A percentile compares a stretch with the other conserved stretches of the same genome.
These are phyloP conservation scores for Xenoacremonium recifei DNA, from an alignment of 2,329 filamentous ascomycete species.

Conservation along the genomic window DNA sequence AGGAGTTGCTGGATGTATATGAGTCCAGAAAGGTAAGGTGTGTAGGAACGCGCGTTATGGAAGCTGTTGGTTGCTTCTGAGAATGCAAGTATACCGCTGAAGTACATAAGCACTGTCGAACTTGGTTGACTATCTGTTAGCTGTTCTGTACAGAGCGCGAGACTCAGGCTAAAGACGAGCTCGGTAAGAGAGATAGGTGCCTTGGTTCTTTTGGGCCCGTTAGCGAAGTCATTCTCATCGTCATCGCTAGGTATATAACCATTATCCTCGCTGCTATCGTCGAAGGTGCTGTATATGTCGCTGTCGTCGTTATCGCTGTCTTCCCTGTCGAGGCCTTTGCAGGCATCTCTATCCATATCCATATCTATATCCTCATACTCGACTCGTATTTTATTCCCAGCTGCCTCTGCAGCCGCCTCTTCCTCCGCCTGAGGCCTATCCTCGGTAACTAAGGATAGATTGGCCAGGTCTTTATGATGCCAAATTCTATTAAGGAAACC, in stretches of 20 bases:
- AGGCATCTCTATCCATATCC: too few relatives aligned
- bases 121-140: constrained; percentile 2
- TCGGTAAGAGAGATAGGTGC: too few relatives aligned
- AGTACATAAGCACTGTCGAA: constrained; percentile 9
- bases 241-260: background rate
- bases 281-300: too few relatives aligned
- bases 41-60: background rate
- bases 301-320: too few relatives aligned
- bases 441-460: too few relatives aligned
- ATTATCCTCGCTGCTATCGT: background rate
- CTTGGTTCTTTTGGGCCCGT: background rate
- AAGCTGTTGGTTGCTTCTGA: background rate
- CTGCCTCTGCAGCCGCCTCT: too few relatives aligned
- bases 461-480: too few relatives aligned
- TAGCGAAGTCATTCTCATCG: background rate
- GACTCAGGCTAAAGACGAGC: constrained; percentile 1
- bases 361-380: too few relatives aligned
- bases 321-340: too few relatives aligned
- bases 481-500: too few relatives aligned
- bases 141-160: constrained; percentile 1
- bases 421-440: too few relatives aligned
- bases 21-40: constrained; percentile 1
- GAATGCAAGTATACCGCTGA: constrained; percentile 9
- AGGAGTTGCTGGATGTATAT: constrained; percentile 2
- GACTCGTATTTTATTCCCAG: too few relatives aligned